phyloP scores from a whole-genome alignment of 2,329 filamentous ascomycete species.

The Neofusicoccum laricinum region DNA sequence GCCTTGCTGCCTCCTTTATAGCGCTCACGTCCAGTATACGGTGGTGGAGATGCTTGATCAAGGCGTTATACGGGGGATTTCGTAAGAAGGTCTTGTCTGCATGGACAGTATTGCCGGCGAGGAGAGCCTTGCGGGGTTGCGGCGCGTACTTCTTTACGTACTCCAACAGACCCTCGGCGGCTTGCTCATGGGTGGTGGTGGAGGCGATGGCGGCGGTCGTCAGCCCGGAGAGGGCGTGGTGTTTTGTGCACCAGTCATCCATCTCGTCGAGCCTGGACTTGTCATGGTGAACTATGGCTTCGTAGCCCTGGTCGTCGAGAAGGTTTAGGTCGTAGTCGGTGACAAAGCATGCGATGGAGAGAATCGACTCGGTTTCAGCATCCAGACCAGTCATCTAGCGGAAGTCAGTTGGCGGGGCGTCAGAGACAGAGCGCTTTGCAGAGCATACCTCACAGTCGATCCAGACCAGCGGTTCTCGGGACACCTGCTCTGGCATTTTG shows the following conservation, averaged over 20 bases:
- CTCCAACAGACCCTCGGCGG: conserved; percentile 67
- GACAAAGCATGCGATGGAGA: conserved; percentile 90
- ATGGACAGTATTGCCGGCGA: conserved; percentile 93
- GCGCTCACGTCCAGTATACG: conserved; percentile 88
- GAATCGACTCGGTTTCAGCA: conserved; percentile 73
- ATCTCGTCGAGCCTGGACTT: conserved; percentile 70
- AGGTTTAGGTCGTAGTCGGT: conserved; percentile 77
- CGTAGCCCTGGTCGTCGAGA: conserved; percentile 74
- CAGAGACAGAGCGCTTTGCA: neutral
- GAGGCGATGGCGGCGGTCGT: conserved; percentile 74
- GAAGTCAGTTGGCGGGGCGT: neutral
- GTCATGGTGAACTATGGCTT: conserved; percentile 72
- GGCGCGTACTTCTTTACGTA: conserved; percentile 77
- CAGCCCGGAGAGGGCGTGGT: conserved; percentile 78
- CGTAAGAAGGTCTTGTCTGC: conserved; percentile 81
- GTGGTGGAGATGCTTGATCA: conserved; percentile 80
- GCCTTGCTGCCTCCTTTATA: conserved; percentile 82
- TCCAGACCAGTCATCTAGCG: conserved; percentile 86
- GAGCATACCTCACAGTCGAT: conserved; percentile 69
- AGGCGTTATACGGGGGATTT: conserved; percentile 67
- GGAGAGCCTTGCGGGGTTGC: conserved; percentile 61
- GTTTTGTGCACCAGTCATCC: conserved; percentile 83
- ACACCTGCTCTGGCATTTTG: conserved; percentile 45
- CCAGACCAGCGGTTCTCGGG: conserved; percentile 73
- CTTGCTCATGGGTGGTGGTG: conserved; percentile 66